Conservation (phyloP, 73 alveolate species). For the Paramecium pentaurelia region DNA sequence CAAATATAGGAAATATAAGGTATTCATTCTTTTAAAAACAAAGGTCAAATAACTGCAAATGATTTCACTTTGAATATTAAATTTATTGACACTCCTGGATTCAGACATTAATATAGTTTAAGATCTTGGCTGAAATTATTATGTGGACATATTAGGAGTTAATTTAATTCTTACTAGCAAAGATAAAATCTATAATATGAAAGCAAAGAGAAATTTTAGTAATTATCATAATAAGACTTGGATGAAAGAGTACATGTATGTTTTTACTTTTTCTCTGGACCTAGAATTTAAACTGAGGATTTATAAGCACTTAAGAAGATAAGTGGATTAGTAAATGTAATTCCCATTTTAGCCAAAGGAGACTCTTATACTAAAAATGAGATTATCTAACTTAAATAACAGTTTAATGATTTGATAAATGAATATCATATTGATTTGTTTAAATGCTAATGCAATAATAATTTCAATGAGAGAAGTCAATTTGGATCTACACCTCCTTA, state of each 20-base stretch:
- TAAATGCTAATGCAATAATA: constrained; percentile 23
- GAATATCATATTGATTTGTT: constrained; percentile 17
- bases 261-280: constrained; percentile 52
- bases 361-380: constrained; percentile 48
- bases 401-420: neutral
- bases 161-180: neutral
- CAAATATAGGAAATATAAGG: neutral
- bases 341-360: constrained; percentile 60
- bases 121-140: constrained; percentile 14
- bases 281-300: constrained; percentile 43
- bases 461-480: neutral
- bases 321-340: constrained; percentile 29
- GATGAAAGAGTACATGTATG: constrained; percentile 58
- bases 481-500: constrained; percentile 58
- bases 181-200: neutral
- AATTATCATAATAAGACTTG: neutral
- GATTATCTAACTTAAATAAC: constrained; percentile 10
- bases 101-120: neutral
- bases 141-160: neutral
- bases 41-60: neutral
- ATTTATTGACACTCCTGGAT: constrained; percentile 47
- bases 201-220: neutral
- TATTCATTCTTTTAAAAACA: neutral
- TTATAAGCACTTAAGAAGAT: constrained; percentile 20
- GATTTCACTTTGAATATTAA: neutral